Evolutionary conservation across 2,329 filamentous ascomycete species (phyloP), one percentile per base, ranked within the genome.

Genomic region (Uncinocarpus reesii): DNA sequence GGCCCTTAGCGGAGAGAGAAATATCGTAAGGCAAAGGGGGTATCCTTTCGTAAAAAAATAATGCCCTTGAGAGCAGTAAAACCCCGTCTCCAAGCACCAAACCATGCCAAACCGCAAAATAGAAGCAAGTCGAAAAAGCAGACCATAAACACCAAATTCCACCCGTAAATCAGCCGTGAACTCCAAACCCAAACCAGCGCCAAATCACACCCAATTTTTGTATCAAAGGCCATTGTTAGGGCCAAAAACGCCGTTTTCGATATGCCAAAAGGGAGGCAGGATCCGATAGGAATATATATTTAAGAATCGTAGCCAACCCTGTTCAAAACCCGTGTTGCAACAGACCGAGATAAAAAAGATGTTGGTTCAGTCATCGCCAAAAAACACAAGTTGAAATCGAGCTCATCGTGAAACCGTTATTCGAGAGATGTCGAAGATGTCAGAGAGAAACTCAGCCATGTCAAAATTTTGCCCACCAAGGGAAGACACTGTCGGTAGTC

Each of bases 1-100:
- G 1, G 23, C 24, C 43, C 34, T 46, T 29, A 11, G 7, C 5
- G 34, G 34, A 24, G n/a, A 15, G 15, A 32, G n/a, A 21, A 8
- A 38, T 11, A n/a, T 11, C 7, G 3, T 20, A 42, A 28, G 26
- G 26, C 11, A 29, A 36, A 37, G 32, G 32, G 43, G 43, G 43
- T 46, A 46, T 46, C 43, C 43, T 8, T 46, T 13, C 36, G 11
- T 37, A n/a, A 7, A 35, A 10, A 46, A 37, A n/a, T n/a, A 36
- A 42, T 32, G 24, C 29, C 24, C 7, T 43, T 43, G 10, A 34
- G n/a, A 43, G 35, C 10, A 24, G 26, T 7, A 18, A 21, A 7
- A 32, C 20, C 4, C 29, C 15, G 16, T 20, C 7, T n/a, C 36
- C 8, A 24, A 24, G 36, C 36, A 40, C 36, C 36, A 26, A 15